Evolutionary conservation across 495 filamentous ascomycete genomes (phyloP), one percentile per base, ranked within the genome.

Genomic region (Tuber microsphaerosporum): DNA sequence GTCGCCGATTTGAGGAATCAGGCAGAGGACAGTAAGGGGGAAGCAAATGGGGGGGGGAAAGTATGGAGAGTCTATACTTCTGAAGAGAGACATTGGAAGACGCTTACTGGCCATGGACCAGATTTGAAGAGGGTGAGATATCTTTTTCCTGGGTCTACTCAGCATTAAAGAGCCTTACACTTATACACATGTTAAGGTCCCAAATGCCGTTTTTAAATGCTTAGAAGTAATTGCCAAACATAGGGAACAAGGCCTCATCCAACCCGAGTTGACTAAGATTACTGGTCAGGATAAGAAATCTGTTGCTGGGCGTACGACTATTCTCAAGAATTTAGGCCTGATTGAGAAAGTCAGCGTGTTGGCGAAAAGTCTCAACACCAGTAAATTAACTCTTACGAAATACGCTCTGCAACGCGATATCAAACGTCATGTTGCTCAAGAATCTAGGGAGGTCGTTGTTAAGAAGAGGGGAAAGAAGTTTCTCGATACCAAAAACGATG

Each of bases 261-360:
- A 97, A 84, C 89, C 91, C 12, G 90, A 94, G 31, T 85, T 97
- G n/a, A 88, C 90, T 34, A 87, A 85, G 44, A 82, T 91, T 14
- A 93, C 92, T 76, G 90, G 91, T 31, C 94, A 97, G 84, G 93
- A 97, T 83, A 96, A 96, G 82, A 88, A 93, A 68, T 97, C 94
- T 2, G 88, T 97, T 9, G 93, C 94, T 19, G 89, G 89, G 71
- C 87, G 94, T 61, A 97, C 94, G 1, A 91, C 93, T 77, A 84
- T 86, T 2, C 87, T 97, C 31, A 88, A 88, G 34, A 86, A 86
- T 74, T 92, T 91, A 80, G 94, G 94, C 14, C 96, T 97, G 83
- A 93, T 97, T 70, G 90, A 90, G 51, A 97, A 97, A 84, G 88
- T 89, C 48, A 87, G 88, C 0, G 86, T 94, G 8, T 86, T 92